Evolutionary conservation across 352 stramenopile species (phyloP).

Genomic region (Lagenidium sp.): DNA sequence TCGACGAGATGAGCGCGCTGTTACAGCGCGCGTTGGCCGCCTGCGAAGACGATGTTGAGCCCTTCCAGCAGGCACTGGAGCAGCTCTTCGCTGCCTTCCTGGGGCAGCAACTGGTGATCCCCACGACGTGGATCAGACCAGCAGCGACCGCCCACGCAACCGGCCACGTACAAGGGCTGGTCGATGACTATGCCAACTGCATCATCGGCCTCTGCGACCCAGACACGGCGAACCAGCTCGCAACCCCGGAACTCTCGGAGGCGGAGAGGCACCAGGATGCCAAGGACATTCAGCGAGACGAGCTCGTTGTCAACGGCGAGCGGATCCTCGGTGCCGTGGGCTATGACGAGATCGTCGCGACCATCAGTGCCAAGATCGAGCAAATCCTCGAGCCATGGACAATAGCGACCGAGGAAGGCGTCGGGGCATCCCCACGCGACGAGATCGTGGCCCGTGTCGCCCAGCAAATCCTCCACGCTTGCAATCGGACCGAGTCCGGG

Average conservation of each 20-base stretch:
- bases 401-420: too few species aligned
- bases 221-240: constrained; percentile 1
- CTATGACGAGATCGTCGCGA: constrained; percentile 23
- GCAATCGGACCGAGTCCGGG: constrained; percentile 74
- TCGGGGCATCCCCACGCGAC: too few species aligned
- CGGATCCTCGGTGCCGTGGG: constrained; percentile 31
- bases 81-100: constrained; percentile 33
- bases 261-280: constrained; percentile 64
- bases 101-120: constrained; percentile 24
- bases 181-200: too few species aligned
- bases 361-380: neutral
- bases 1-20: constrained; percentile 29
- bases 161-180: neutral
- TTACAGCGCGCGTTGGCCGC: constrained; percentile 27
- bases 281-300: constrained; percentile 75
- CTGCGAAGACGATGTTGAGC: constrained; percentile 21
- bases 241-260: constrained; percentile 25
- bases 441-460: too few species aligned
- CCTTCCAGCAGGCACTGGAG: constrained; percentile 53
- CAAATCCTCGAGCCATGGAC: too few species aligned
- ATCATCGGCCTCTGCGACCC: constrained; percentile 19
- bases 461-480: too few species aligned
- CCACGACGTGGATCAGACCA: constrained; percentile 32
- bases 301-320: constrained; percentile 55
- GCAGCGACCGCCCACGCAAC: neutral